Conservation (phyloP, 495 filamentous ascomycete species). For the Platismatia glauca region DNA sequence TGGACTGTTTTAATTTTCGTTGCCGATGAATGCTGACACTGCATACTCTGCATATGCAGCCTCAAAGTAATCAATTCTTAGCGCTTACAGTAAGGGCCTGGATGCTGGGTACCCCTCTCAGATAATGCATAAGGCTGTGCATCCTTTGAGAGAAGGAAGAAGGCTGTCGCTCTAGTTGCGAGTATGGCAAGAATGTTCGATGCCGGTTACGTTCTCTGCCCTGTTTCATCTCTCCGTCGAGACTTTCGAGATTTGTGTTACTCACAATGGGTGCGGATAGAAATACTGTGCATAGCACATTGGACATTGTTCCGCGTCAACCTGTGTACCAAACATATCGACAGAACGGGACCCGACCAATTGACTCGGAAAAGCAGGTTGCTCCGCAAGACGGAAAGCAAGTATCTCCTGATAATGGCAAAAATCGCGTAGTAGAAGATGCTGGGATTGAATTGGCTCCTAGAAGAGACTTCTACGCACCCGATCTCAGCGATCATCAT, state of each 20-base stretch:
- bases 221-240: neutral
- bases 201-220: neutral
- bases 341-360: neutral
- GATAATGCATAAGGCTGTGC: no score
- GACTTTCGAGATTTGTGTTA: neutral
- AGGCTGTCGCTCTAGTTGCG: neutral
- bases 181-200: neutral
- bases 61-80: no score
- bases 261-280: neutral
- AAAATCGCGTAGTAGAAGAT: neutral
- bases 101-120: no score
- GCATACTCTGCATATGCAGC: no score
- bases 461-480: no score
- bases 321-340: neutral
- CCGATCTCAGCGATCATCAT: neutral
- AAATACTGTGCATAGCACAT: conserved; percentile 9
- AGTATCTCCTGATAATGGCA: conserved; percentile 1
- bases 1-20: no score
- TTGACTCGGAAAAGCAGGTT: conserved; percentile 15
- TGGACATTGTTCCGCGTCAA: conserved; percentile 13
- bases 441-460: no score
- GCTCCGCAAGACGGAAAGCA: conserved; percentile 19
- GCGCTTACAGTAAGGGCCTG: no score
- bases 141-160: neutral
- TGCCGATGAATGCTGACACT: no score